phyloP scores from a whole-genome alignment of 805 yeast genomes.

The Metschnikowia kofuensis region DNA sequence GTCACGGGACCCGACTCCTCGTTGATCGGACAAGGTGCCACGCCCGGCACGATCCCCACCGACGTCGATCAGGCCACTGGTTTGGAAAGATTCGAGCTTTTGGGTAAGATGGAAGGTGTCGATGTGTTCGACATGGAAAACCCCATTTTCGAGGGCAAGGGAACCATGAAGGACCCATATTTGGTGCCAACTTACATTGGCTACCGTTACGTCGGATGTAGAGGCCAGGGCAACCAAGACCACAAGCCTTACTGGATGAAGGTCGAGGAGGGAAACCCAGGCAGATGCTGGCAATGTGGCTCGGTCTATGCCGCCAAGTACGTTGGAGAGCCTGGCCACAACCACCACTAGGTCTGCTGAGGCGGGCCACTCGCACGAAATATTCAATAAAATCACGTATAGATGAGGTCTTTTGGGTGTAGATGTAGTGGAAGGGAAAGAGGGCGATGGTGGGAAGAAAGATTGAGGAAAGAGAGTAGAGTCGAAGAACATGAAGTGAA shows the following conservation, averaged over 20 bases:
- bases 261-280: constrained; percentile 76
- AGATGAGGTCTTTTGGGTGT: neutral
- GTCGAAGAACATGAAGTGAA: no score
- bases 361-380: neutral
- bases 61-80: constrained; percentile 97
- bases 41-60: constrained; percentile 81
- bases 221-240: constrained; percentile 92
- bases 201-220: constrained; percentile 94
- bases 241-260: constrained; percentile 91
- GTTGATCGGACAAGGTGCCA: constrained; percentile 89
- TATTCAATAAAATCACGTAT: constrained; percentile 4
- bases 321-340: constrained; percentile 75
- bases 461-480: neutral
- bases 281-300: constrained; percentile 99
- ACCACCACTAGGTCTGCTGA: constrained; percentile 39
- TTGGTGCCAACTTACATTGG: constrained; percentile 87
- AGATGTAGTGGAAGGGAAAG: neutral
- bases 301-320: constrained; percentile 86
- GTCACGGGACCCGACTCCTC: constrained; percentile 70
- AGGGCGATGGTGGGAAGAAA: no score
- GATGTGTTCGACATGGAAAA: constrained; percentile 90
- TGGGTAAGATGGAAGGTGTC: constrained; percentile 93
- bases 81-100: constrained; percentile 91
- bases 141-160: constrained; percentile 81
- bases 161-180: constrained; percentile 88